Conservation (phyloP, 2,329 filamentous ascomycete genomes). For the Zalaria sp. region DNA sequence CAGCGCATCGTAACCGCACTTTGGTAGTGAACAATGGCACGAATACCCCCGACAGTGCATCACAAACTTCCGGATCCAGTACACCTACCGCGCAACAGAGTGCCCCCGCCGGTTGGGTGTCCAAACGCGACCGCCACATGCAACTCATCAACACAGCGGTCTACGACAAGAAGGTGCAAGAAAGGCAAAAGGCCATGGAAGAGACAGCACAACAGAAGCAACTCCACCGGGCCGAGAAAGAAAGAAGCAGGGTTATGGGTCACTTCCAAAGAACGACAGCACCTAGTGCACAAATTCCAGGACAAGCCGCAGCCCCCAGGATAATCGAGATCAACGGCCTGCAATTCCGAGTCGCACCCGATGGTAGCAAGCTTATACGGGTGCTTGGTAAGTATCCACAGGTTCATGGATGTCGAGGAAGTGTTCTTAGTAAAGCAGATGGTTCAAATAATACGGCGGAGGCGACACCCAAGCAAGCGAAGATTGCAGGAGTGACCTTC, state of each 20-base stretch:
- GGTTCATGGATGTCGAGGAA: neutral
- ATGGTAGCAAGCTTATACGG: conserved; percentile 71
- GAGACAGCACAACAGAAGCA: conserved; percentile 48
- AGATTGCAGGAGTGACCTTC: conserved; percentile 67
- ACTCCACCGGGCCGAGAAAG: conserved; percentile 38
- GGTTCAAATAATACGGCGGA: conserved; percentile 9
- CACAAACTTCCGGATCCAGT: conserved; percentile 3
- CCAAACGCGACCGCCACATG: conserved; percentile 8
- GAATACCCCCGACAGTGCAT: neutral
- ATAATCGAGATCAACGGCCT: conserved; percentile 59
- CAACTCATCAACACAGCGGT: conserved; percentile 72
- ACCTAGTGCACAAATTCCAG: neutral
- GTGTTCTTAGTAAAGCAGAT: conserved; percentile 9
- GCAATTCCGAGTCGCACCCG: conserved; percentile 56
- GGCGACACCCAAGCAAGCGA: conserved; percentile 59
- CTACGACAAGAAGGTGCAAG: conserved; percentile 59
- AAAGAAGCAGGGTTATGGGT: conserved; percentile 44
- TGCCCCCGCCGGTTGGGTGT: conserved; percentile 3
- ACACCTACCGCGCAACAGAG: neutral
- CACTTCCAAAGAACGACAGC: conserved; percentile 20
- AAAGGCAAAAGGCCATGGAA: conserved; percentile 56
- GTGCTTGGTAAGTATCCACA: conserved; percentile 45
- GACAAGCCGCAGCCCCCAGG: conserved; percentile 22
- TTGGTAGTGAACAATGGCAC: conserved; percentile 5
- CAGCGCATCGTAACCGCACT: conserved; percentile 7